phyloP scores from a whole-genome alignment of 1,139 yeast genomes.

The Pichia sp. region DNA sequence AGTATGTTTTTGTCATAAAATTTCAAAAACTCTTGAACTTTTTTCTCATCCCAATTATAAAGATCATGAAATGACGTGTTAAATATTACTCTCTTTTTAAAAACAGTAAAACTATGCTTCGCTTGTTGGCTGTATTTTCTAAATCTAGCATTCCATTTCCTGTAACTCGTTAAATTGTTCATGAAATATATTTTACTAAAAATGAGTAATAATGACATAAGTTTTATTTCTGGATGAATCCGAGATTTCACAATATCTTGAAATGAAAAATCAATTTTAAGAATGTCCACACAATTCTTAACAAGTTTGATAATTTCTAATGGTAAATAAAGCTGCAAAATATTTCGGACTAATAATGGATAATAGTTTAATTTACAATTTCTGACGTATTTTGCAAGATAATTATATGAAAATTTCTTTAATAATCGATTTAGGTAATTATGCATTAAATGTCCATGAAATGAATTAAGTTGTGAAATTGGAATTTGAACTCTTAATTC shows the following conservation, averaged over 20 bases:
- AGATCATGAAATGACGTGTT: conserved; percentile 28
- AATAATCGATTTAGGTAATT: conserved; percentile 11
- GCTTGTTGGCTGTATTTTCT: not conserved
- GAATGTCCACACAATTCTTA: conserved; percentile 15
- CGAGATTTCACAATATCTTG: not conserved
- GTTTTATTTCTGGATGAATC: conserved; percentile 26
- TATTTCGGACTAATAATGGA: conserved; percentile 22
- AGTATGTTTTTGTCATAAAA: conserved; percentile 36
- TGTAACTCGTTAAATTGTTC: conserved; percentile 12
- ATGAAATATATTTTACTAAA: conserved; percentile 31
- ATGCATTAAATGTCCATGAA: conserved; percentile 13
- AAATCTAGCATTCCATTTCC: conserved; percentile 17
- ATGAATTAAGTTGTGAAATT: conserved; percentile 6
- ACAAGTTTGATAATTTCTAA: conserved; percentile 22
- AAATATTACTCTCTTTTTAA: conserved; percentile 21
- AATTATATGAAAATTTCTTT: conserved; percentile 6
- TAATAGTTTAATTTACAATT: conserved; percentile 19
- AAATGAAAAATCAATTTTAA: conserved; percentile 13
- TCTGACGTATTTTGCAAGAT: conserved; percentile 4
- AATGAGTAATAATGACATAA: conserved; percentile 20
- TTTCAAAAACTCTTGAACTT: conserved; percentile 37
- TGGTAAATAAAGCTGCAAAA: conserved; percentile 25
- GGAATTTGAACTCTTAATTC: conserved; percentile 11
- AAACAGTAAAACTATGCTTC: conserved; percentile 25
- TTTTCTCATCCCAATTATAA: conserved; percentile 36